A percentile compares a stretch with the other conserved stretches of the same genome.
Conservation (phyloP, 441 rosid genomes). For the Populus tomentosa region DNA sequence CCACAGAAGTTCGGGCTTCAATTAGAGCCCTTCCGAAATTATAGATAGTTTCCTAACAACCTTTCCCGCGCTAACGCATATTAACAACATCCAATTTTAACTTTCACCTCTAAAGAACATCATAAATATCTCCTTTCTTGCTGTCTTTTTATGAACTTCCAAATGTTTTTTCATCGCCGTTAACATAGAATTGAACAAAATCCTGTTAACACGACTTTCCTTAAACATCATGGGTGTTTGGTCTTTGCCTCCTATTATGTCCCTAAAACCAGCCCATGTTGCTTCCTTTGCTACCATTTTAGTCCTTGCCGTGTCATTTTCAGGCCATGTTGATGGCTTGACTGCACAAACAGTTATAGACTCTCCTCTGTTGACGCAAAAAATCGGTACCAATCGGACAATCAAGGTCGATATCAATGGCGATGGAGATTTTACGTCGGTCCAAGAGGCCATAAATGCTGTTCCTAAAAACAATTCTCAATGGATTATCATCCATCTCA, state of each 20-base stretch:
- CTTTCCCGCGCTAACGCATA: neutral
- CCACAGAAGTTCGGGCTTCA: conserved; percentile 16
- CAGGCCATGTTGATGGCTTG: conserved; percentile 17
- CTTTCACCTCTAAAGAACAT: conserved; percentile 13
- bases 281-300: conserved; percentile 20
- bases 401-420: conserved; percentile 81
- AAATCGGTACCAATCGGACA: conserved; percentile 52
- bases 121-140: neutral
- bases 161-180: neutral
- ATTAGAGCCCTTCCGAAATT: too few species aligned
- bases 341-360: conserved; percentile 29
- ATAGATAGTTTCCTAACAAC: neutral
- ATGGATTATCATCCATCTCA: conserved; percentile 77
- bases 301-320: conserved; percentile 6
- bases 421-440: conserved; percentile 55
- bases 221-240: conserved; percentile 10
- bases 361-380: conserved; percentile 64
- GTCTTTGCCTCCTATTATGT: neutral
- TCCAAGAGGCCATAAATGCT: conserved; percentile 74
- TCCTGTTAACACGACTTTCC: neutral
- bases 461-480: conserved; percentile 56
- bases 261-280: neutral
- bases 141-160: neutral
- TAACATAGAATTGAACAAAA: neutral
- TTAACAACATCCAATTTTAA: conserved; percentile 5